Evolutionary conservation across 345 rosid species (phyloP).

Genomic region (Passiflora organensis): DNA sequence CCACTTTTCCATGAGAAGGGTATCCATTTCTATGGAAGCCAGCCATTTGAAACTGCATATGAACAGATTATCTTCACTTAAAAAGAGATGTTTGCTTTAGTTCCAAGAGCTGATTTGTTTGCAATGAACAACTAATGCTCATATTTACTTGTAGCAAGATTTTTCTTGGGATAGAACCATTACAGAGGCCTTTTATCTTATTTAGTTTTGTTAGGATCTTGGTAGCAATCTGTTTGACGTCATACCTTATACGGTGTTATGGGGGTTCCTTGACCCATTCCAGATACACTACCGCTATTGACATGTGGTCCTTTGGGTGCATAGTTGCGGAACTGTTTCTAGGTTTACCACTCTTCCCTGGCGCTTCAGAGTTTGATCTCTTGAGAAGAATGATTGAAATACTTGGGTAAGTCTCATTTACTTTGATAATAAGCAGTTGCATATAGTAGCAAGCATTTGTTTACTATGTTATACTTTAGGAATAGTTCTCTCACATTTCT

Average conservation of each 20-base stretch:
- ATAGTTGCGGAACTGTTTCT: constrained; percentile 98
- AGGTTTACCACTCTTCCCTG: constrained; percentile 96
- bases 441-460: neutral
- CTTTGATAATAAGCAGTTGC: neutral
- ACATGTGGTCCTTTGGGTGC: constrained; percentile 99
- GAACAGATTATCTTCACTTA: too few species aligned
- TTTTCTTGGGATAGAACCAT: too few species aligned
- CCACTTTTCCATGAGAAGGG: too few species aligned
- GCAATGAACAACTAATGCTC: too few species aligned
- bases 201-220: too few species aligned
- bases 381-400: constrained; percentile 83
- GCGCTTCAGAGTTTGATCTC: constrained; percentile 97
- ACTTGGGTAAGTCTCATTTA: constrained; percentile 61
- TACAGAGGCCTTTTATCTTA: too few species aligned
- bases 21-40: too few species aligned
- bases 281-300: constrained; percentile 95
- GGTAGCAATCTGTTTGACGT: neutral
- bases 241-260: neutral
- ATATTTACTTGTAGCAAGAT: too few species aligned
- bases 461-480: neutral
- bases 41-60: too few species aligned
- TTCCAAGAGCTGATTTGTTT: too few species aligned
- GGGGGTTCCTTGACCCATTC: constrained; percentile 37
- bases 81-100: too few species aligned
- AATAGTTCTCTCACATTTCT: neutral